phyloP scores from a whole-genome alignment of 495 filamentous ascomycete species.

The Aspergillus hancockii region DNA sequence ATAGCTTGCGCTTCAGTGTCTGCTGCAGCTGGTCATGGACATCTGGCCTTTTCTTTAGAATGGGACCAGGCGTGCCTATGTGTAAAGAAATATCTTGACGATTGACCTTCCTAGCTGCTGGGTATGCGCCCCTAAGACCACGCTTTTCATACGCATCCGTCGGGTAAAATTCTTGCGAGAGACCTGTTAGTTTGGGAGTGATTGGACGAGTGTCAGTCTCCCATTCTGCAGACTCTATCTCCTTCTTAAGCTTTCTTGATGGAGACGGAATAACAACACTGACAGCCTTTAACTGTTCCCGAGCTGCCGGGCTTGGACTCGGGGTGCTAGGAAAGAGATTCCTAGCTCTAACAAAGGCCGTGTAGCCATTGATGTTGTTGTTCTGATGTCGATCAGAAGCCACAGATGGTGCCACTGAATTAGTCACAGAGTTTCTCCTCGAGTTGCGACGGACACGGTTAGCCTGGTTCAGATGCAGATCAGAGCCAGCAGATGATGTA shows the following conservation, averaged over 20 bases:
- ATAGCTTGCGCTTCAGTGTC: constrained; percentile 28
- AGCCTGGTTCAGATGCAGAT: no score
- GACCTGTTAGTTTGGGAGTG: constrained; percentile 13
- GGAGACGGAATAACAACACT: constrained; percentile 32
- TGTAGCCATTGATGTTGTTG: background rate
- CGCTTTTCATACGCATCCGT: constrained; percentile 24
- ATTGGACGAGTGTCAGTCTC: background rate
- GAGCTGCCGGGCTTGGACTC: constrained; percentile 4
- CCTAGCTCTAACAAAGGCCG: background rate
- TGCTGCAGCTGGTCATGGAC: constrained; percentile 12
- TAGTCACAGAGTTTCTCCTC: no score
- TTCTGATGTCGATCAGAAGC: background rate
- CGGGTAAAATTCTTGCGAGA: constrained; percentile 28
- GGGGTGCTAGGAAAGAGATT: constrained; percentile 11
- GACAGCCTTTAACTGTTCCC: background rate
- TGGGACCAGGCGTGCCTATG: constrained; percentile 13
- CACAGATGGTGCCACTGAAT: background rate
- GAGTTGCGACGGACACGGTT: no score
- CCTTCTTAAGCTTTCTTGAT: constrained; percentile 18
- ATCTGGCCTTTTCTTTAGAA: constrained; percentile 9
- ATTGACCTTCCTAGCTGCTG: constrained; percentile 19
- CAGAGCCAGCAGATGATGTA: no score
- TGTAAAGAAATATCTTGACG: constrained; percentile 13
- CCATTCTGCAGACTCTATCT: constrained; percentile 17
- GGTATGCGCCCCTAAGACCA: constrained; percentile 26